Conservation (phyloP, 139 green algal species). For the Picochlorum costavermella region DNA sequence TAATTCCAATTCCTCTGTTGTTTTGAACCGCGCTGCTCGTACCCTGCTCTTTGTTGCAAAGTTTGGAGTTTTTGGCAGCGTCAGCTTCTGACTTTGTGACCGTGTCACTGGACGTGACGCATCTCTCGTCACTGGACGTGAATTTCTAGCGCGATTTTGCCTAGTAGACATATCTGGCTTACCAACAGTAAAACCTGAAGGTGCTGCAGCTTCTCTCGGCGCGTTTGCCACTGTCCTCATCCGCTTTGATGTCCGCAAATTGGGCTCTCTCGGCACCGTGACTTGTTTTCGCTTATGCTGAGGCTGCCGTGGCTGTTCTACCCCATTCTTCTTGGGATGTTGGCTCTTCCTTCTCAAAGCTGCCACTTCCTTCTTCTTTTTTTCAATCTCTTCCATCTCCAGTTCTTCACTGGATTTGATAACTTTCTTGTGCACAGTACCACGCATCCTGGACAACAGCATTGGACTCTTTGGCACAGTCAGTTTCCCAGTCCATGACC, state of each 20-base stretch:
- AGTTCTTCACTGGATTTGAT: constrained; percentile 49
- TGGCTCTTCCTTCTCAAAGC: constrained; percentile 16
- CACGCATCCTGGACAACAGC: constrained; percentile 9
- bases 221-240: constrained; percentile 22
- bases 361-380: constrained; percentile 21
- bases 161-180: not conserved
- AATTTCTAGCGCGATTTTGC: no score
- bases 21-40: constrained; percentile 41
- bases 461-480: constrained; percentile 7
- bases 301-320: constrained; percentile 3
- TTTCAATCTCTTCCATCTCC: constrained; percentile 31
- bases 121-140: no score
- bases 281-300: constrained; percentile 3
- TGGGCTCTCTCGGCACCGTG: constrained; percentile 22
- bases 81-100: not conserved
- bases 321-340: constrained; percentile 26
- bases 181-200: constrained; percentile 10
- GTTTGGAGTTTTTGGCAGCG: constrained; percentile 18
- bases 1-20: constrained; percentile 40
- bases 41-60: constrained; percentile 37
- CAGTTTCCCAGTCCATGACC: not conserved
- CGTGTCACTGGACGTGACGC: not conserved
- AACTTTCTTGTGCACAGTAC: not conserved
- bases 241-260: constrained; percentile 38
- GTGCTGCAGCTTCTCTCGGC: constrained; percentile 20